These are phyloP conservation scores for Holtermanniella nyarrowii DNA, from an alignment of 768 basidiomycete species.

Conservation along the genomic window DNA sequence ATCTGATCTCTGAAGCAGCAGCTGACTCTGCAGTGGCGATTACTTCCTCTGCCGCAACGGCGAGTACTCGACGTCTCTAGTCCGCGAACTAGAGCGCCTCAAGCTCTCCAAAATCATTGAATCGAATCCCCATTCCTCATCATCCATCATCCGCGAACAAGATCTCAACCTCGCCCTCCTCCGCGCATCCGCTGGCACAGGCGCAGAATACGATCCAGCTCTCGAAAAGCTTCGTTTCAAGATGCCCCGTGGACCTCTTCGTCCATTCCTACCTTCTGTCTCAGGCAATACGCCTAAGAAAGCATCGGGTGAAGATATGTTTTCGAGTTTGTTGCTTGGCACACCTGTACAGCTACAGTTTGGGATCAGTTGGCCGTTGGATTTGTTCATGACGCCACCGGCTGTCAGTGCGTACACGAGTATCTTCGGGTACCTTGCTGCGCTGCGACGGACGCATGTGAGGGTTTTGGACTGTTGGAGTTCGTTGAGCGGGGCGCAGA, in stretches of 20 bases:
- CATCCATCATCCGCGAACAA: constrained; percentile 70
- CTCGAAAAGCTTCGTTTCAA: constrained; percentile 63
- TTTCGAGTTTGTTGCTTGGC: constrained; percentile 60
- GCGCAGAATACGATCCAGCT: constrained; percentile 73
- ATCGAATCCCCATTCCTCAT: constrained; percentile 51
- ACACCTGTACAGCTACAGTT: constrained; percentile 64
- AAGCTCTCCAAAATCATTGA: constrained; percentile 64
- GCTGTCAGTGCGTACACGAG: constrained; percentile 65
- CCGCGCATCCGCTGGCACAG: constrained; percentile 77
- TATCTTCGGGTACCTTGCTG: constrained; percentile 71
- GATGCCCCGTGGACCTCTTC: constrained; percentile 68
- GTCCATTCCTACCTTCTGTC: constrained; percentile 70
- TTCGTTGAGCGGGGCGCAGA: constrained; percentile 72
- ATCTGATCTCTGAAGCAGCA: not conserved
- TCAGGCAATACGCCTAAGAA: constrained; percentile 1
- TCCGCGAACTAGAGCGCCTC: constrained; percentile 75
- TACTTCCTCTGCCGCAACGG: constrained; percentile 84
- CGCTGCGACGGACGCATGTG: constrained; percentile 72
- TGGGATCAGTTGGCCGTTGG: constrained; percentile 71
- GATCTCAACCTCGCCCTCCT: constrained; percentile 78
- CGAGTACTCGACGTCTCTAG: constrained; percentile 71
- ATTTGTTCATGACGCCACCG: constrained; percentile 69
- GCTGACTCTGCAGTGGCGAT: constrained; percentile 52
- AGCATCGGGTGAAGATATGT: constrained; percentile 27
- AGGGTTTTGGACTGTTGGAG: constrained; percentile 73